These are phyloP conservation scores for Telfairia occidentalis DNA, from an alignment of 331 rosid species.

Conservation along the genomic window DNA sequence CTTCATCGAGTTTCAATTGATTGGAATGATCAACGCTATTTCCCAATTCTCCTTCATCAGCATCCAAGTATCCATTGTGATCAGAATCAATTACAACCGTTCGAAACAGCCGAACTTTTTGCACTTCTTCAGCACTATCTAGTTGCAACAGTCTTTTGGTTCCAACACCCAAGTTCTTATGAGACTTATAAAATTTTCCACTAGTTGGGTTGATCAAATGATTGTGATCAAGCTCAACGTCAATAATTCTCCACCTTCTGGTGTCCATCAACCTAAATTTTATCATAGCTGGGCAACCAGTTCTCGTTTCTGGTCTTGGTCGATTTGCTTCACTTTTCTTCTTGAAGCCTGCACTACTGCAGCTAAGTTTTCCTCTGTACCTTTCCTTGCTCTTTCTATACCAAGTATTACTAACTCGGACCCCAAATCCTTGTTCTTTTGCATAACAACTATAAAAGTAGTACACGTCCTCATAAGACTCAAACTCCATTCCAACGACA, in stretches of 20 bases:
- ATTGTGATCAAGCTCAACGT: slow-evolving; percentile 67
- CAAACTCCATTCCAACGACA: slow-evolving; percentile 62
- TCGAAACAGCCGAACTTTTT: slow-evolving; percentile 41
- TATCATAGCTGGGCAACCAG: slow-evolving; percentile 75
- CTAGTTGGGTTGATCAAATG: slow-evolving; percentile 58
- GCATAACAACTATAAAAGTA: slow-evolving; percentile 67
- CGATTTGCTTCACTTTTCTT: slow-evolving; percentile 60
- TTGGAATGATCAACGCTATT: slow-evolving; percentile 22
- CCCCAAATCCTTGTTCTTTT: slow-evolving; percentile 66
- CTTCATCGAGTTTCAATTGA: slow-evolving; percentile 44
- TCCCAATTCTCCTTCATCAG: slow-evolving; percentile 29
- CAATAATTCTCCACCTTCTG: slow-evolving; percentile 69
- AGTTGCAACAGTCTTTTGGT: slow-evolving; percentile 45
- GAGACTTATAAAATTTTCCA: slow-evolving; percentile 57
- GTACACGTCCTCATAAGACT: slow-evolving; percentile 55
- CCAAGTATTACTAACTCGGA: slow-evolving; percentile 69
- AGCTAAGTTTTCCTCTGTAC: slow-evolving; percentile 62
- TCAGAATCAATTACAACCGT: slow-evolving; percentile 44
- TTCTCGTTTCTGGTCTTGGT: slow-evolving; percentile 70
- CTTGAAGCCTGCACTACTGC: slow-evolving; percentile 73
- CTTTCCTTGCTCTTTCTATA: slow-evolving; percentile 63
- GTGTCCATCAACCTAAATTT: slow-evolving; percentile 61
- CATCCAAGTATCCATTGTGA: slow-evolving; percentile 24
- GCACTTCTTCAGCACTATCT: slow-evolving; percentile 35
- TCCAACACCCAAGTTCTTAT: slow-evolving; percentile 41